Conservation (phyloP, 805 yeast species). For the Ogataea angusta region DNA sequence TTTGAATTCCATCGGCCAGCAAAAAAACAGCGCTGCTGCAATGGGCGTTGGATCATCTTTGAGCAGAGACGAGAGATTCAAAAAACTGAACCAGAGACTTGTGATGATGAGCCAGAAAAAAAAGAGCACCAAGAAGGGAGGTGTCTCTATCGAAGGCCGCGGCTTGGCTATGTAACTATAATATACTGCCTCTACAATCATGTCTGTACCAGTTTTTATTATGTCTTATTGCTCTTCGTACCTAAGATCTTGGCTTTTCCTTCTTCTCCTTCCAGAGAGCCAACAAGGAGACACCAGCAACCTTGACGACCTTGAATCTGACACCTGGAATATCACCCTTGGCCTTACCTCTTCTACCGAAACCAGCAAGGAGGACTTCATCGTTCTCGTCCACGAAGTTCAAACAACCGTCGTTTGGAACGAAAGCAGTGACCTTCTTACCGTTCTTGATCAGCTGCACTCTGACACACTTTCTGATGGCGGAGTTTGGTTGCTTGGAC, state of each 20-base stretch:
- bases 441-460: constrained; percentile 99
- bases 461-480: constrained; percentile 99
- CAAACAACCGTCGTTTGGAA: constrained; percentile 99
- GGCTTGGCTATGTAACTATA: constrained; percentile 31
- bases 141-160: constrained; percentile 79
- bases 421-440: constrained; percentile 99
- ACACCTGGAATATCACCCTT: constrained; percentile 99
- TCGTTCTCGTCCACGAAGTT: constrained; percentile 99
- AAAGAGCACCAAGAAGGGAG: constrained; percentile 56
- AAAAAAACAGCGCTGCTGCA: constrained; percentile 35
- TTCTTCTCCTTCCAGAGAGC: constrained; percentile 99
- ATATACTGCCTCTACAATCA: neutral
- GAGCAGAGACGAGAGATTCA: constrained; percentile 75
- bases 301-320: constrained; percentile 99
- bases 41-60: constrained; percentile 50
- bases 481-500: constrained; percentile 99
- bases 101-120: constrained; percentile 46
- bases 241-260: constrained; percentile 99
- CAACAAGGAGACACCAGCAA: constrained; percentile 98
- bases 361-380: constrained; percentile 99
- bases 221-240: constrained; percentile 12
- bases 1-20: constrained; percentile 41
- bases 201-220: constrained; percentile 11
- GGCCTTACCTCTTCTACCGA: constrained; percentile 99
- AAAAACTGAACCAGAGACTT: constrained; percentile 63